phyloP scores from a whole-genome alignment of 768 basidiomycete species.

The Podaxis mareebaensis region DNA sequence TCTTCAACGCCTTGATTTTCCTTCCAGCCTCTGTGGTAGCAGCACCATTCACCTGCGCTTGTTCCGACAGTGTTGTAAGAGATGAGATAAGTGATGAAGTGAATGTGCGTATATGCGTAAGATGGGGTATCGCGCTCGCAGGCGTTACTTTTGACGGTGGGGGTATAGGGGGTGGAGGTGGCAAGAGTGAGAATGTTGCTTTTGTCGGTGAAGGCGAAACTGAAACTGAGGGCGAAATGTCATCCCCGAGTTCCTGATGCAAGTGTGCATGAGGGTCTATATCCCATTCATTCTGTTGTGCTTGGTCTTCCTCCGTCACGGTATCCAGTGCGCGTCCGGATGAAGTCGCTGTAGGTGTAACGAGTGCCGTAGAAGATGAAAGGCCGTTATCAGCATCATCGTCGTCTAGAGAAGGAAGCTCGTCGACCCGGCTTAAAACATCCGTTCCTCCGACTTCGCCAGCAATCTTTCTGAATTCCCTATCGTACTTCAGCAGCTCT shows the following conservation, averaged over 20 bases:
- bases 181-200: slow-evolving; percentile 47
- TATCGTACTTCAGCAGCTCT: slow-evolving; percentile 73
- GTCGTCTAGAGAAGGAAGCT: slow-evolving; percentile 39
- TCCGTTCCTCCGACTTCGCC: slow-evolving; percentile 79
- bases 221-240: slow-evolving; percentile 11
- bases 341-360: slow-evolving; percentile 10
- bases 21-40: slow-evolving; percentile 84
- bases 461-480: slow-evolving; percentile 76
- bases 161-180: slow-evolving; percentile 47
- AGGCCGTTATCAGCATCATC: slow-evolving; percentile 46
- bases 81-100: slow-evolving; percentile 76
- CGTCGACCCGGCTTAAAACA: slow-evolving; percentile 67
- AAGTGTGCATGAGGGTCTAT: slow-evolving; percentile 15
- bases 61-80: slow-evolving; percentile 78
- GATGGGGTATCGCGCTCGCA: slow-evolving; percentile 59
- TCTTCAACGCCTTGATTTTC: slow-evolving; percentile 83
- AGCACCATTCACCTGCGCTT: slow-evolving; percentile 86
- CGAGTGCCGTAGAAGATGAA: slow-evolving; percentile 27
- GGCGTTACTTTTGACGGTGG: slow-evolving; percentile 46
- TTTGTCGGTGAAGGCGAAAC: slow-evolving; percentile 46
- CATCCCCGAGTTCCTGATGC: slow-evolving; percentile 9
- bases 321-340: slow-evolving; percentile 6
- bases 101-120: slow-evolving; percentile 69
- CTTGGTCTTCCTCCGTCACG: slow-evolving; percentile 8
- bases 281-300: slow-evolving; percentile 14